These are phyloP conservation scores for Volvariella volvacea DNA, from an alignment of 1,284 basidiomycete species.

Conservation along the genomic window DNA sequence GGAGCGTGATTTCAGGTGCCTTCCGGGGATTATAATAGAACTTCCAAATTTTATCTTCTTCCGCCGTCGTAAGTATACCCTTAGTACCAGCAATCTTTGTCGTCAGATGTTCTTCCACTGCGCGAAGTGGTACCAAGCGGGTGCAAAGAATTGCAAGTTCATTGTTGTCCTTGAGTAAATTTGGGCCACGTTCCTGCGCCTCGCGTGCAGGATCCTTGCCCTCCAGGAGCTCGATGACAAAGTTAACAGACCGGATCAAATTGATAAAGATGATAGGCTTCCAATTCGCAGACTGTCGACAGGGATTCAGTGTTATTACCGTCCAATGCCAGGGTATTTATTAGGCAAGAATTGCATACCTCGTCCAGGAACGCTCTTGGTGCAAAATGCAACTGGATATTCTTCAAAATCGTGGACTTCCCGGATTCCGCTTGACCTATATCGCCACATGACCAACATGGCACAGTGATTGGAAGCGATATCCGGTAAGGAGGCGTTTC, in stretches of 20 bases:
- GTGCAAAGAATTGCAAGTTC: conserved; percentile 10
- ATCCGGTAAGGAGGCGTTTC: neutral
- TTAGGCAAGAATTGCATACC: conserved; percentile 17
- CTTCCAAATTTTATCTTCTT: conserved; percentile 3
- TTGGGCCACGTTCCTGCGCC: conserved; percentile 4
- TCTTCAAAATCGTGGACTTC: conserved; percentile 61
- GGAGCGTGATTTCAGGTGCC: conserved; percentile 42
- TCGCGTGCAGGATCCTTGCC: conserved; percentile 8
- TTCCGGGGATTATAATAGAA: conserved; percentile 29
- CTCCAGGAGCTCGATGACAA: conserved; percentile 41
- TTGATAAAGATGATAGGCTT: conserved; percentile 59
- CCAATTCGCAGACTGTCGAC: conserved; percentile 39
- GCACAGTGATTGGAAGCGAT: neutral
- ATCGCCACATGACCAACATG: neutral
- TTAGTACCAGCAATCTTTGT: conserved; percentile 25
- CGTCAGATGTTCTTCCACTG: conserved; percentile 46
- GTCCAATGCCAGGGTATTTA: neutral
- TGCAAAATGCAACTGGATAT: conserved; percentile 55
- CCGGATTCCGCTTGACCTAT: conserved; percentile 61
- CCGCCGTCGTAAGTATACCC: conserved; percentile 6
- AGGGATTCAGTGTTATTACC: neutral
- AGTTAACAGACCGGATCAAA: conserved; percentile 53
- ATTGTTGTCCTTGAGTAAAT: conserved; percentile 10
- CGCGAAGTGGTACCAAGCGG: conserved; percentile 46
- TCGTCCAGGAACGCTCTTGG: conserved; percentile 53